These are phyloP conservation scores for Chimonanthus salicifolius DNA, from an alignment of 164 flowering plant species.

Conservation along the genomic window DNA sequence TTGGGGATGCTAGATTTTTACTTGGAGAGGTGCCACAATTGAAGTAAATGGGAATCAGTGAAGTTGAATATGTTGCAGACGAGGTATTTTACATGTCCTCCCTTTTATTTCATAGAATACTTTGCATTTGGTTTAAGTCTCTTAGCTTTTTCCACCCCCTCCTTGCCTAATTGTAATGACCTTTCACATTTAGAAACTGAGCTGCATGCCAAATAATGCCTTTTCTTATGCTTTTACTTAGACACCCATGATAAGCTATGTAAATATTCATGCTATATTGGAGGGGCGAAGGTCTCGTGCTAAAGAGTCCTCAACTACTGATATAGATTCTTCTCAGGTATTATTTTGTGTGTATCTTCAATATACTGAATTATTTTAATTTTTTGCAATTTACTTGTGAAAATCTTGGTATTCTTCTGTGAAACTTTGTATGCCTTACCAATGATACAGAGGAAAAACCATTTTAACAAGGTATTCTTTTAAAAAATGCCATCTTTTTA, in stretches of 20 bases:
- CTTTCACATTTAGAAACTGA: neutral
- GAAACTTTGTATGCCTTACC: neutral
- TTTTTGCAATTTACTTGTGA: neutral
- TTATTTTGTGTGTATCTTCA: neutral
- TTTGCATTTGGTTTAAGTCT: neutral
- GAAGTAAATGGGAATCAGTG: slow-evolving; percentile 78
- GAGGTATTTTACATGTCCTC: slow-evolving; percentile 46
- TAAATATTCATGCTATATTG: slow-evolving; percentile 88
- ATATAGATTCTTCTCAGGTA: slow-evolving; percentile 63
- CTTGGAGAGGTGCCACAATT: slow-evolving; percentile 94
- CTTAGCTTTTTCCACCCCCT: neutral
- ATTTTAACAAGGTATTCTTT: too few species aligned
- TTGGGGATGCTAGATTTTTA: slow-evolving; percentile 52
- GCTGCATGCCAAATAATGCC: neutral
- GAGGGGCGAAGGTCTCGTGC: slow-evolving; percentile 84
- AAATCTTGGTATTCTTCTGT: neutral
- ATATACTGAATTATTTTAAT: neutral
- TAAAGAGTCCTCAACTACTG: slow-evolving; percentile 55
- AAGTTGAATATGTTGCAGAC: slow-evolving; percentile 90
- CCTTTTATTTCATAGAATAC: neutral
- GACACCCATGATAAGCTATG: slow-evolving; percentile 95
- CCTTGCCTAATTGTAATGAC: neutral
- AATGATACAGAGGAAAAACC: neutral
- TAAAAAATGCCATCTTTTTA: too few species aligned
- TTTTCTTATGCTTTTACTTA: slow-evolving; percentile 17